Conservation (phyloP, 805 yeast genomes). For the Ogataea allantospora region DNA sequence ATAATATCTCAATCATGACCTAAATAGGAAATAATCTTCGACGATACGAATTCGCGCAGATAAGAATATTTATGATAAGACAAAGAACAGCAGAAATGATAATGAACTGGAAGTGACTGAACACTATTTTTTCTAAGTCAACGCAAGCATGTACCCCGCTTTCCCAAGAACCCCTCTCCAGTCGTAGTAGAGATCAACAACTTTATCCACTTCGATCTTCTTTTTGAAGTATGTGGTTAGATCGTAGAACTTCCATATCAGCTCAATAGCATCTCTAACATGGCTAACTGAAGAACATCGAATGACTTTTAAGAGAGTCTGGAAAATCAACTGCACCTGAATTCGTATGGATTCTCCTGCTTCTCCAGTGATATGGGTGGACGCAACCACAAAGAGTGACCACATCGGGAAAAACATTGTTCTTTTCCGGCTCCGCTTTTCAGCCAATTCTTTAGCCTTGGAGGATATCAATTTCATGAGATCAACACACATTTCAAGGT, state of each 20-base stretch:
- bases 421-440: constrained; percentile 12
- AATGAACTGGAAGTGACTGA: neutral
- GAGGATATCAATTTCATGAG: constrained; percentile 9
- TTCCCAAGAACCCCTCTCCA: constrained; percentile 2
- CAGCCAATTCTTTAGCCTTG: constrained; percentile 10
- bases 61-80: too few relatives aligned
- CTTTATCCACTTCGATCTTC: neutral
- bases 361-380: constrained; percentile 15
- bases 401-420: constrained; percentile 31
- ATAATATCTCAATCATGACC: too few relatives aligned
- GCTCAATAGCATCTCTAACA: constrained; percentile 25
- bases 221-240: constrained; percentile 9
- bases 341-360: constrained; percentile 21
- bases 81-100: too few relatives aligned
- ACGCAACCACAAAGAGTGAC: constrained; percentile 30
- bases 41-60: too few relatives aligned
- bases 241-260: constrained; percentile 32
- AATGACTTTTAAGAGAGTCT: constrained; percentile 24
- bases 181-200: neutral
- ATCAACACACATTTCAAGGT: neutral
- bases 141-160: constrained; percentile 2
- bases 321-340: constrained; percentile 21
- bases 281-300: constrained; percentile 28
- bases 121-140: neutral
- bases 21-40: too few relatives aligned